Base-by-base conservation (phyloP, 805 yeast species). In the Wickerhamiella occidentalis region DNA sequence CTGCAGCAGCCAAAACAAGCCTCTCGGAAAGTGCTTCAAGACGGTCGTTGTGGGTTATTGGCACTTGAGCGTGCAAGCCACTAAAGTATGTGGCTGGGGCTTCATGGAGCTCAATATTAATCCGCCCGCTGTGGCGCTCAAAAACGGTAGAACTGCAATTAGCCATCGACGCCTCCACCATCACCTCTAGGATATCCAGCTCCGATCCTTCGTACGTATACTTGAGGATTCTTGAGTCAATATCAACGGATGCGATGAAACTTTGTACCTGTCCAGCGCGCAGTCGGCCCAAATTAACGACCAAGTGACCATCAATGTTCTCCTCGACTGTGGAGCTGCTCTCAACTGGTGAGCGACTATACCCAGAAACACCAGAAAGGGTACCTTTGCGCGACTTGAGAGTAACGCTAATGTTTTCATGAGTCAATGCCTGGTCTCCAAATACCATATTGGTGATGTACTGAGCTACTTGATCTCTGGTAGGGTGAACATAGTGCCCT, bases 351-450 rank as follows among this genome's bases (percentile, higher is more conserved):
- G 28, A 35, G n/a, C 21, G 21, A 18, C 43, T 17, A 25, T 22
- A 43, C 4, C 45, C 48, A n/a, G 26, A 30, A 3, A 47, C 33
- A 2, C 42, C 26, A 3, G 48, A 19, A 12, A 44, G 37, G 18
- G 18, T 28, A 1, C 50, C 50, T n/a, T 30, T 36, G 18, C 47
- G 36, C 3, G 52, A 26, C 33, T 40, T 47, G 29, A 50, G 36
- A 8, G 36, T 33, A 13, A 50, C 19, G 2, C 12, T 26, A 9
- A 47, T 41, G 19, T 42, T 30, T 23, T 40, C 12, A 15, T 50
- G 53, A 11, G 53, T 43, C 12, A 41, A 21, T 1, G 38, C 21
- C 3, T 49, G 47, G 26, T 50, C 53, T 5, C 40, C 22, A 13
- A 38, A 13, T 5, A 40, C 45, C 33, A 47, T 11, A 15, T 50